Evolutionary conservation across 768 basidiomycete species (phyloP).

Genomic region (Agaricus sinodeliciosus): DNA sequence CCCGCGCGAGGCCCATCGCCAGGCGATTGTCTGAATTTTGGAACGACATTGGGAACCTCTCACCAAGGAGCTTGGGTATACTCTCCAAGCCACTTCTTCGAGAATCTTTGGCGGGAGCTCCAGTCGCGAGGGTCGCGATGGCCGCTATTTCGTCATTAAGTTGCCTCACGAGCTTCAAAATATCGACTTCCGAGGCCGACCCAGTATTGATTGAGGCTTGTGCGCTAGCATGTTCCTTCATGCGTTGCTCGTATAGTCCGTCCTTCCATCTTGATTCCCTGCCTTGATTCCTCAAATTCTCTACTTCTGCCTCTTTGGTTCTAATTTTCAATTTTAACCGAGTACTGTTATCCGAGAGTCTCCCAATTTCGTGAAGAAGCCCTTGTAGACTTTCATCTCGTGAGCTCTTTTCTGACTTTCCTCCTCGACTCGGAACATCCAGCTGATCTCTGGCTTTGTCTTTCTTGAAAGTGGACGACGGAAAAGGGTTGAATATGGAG

Average conservation of each 20-base stretch:
- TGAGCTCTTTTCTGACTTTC: too few relatives aligned
- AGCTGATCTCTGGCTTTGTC: too few relatives aligned
- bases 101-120: conserved; percentile 2
- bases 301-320: neutral
- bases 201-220: conserved; percentile 37
- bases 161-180: conserved; percentile 31
- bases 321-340: neutral
- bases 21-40: neutral
- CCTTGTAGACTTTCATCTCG: too few relatives aligned
- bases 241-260: neutral
- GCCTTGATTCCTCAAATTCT: neutral
- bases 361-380: too few relatives aligned
- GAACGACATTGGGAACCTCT: neutral
- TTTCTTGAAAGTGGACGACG: too few relatives aligned
- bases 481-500: too few relatives aligned
- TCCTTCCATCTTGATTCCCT: neutral
- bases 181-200: conserved; percentile 39
- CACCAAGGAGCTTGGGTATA: conserved; percentile 21
- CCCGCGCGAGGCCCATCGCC: neutral
- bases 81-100: conserved; percentile 4
- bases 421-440: too few relatives aligned
- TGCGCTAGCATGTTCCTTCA: conserved; percentile 39
- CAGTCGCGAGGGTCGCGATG: conserved; percentile 25
- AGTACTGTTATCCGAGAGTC: neutral
- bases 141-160: conserved; percentile 47